These are phyloP conservation scores for Chloranthus sessilifolius DNA, from an alignment of 164 flowering plant genomes.

Conservation along the genomic window DNA sequence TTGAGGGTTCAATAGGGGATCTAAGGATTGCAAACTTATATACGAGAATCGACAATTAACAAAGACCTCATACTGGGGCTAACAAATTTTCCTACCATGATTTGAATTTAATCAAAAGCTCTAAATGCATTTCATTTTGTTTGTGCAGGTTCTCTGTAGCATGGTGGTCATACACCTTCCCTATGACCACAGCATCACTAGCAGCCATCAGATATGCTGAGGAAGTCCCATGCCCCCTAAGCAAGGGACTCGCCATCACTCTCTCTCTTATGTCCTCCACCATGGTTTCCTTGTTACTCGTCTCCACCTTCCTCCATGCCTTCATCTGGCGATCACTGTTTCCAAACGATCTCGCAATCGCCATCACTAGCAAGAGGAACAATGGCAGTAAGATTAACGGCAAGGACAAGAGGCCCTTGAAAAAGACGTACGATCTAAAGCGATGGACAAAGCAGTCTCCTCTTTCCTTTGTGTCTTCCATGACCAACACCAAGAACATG, in stretches of 20 bases:
- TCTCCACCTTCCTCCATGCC: conserved; percentile 88
- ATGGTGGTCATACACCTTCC: conserved; percentile 99
- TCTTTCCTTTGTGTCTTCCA: conserved; percentile 34
- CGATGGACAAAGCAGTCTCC: conserved; percentile 83
- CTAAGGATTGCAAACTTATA: too few species aligned
- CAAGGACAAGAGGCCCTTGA: conserved; percentile 48
- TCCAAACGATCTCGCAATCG: conserved; percentile 93
- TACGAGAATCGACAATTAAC: too few species aligned
- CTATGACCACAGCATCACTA: conserved; percentile 92
- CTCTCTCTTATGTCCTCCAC: conserved; percentile 84
- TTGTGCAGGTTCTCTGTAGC: conserved; percentile 85
- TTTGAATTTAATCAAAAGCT: not conserved
- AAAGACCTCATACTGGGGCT: too few species aligned
- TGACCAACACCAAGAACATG: conserved; percentile 27
- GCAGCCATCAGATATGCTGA: conserved; percentile 95
- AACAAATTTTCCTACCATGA: not conserved
- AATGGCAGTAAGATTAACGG: conserved; percentile 8
- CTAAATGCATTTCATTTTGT: not conserved
- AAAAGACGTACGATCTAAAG: conserved; percentile 48
- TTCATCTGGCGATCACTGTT: conserved; percentile 79
- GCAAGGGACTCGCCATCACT: conserved; percentile 57
- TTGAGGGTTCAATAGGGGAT: too few species aligned
- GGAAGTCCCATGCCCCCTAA: conserved; percentile 49
- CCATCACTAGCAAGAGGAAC: conserved; percentile 59
- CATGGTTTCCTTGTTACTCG: conserved; percentile 65